phyloP scores from a whole-genome alignment of 1,139 yeast species.

The Suhomyces chickasaworum region DNA sequence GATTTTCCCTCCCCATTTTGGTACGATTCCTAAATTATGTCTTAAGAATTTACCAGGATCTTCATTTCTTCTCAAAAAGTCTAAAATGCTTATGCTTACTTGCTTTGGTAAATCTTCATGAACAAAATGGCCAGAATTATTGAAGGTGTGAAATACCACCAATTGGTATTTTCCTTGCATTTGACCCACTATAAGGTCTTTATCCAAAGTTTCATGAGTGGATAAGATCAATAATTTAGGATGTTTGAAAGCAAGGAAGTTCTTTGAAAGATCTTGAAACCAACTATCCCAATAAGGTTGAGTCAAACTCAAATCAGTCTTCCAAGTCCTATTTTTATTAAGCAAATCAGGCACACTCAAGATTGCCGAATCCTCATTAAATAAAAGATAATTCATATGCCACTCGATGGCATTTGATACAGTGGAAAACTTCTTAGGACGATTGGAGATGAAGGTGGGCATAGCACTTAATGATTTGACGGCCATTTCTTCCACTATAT shows the following conservation, averaged over 20 bases:
- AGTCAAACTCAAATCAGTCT: conserved; percentile 61
- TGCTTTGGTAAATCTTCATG: conserved; percentile 86
- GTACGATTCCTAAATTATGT: conserved; percentile 43
- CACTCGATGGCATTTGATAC: conserved; percentile 72
- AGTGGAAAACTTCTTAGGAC: conserved; percentile 62
- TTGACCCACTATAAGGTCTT: conserved; percentile 84
- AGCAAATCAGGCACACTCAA: conserved; percentile 75
- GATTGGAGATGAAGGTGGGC: conserved; percentile 58
- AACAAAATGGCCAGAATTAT: conserved; percentile 79
- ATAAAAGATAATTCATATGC: conserved; percentile 65
- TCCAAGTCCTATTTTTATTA: conserved; percentile 49
- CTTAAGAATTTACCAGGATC: conserved; percentile 38
- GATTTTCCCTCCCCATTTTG: conserved; percentile 57
- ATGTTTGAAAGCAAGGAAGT: conserved; percentile 54
- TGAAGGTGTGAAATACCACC: conserved; percentile 66
- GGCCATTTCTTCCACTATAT: conserved; percentile 94
- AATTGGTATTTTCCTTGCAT: conserved; percentile 96
- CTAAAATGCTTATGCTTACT: conserved; percentile 57
- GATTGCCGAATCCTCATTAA: conserved; percentile 63
- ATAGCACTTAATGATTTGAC: conserved; percentile 66
- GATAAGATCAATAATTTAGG: conserved; percentile 81
- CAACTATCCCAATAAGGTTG: conserved; percentile 76
- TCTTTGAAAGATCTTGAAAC: conserved; percentile 72
- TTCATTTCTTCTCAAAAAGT: conserved; percentile 51
- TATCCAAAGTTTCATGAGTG: conserved; percentile 87